Evolutionary conservation across 371 early-diverging fungal genomes (phyloP).

Genomic region (Rhizomucor pusillus): DNA sequence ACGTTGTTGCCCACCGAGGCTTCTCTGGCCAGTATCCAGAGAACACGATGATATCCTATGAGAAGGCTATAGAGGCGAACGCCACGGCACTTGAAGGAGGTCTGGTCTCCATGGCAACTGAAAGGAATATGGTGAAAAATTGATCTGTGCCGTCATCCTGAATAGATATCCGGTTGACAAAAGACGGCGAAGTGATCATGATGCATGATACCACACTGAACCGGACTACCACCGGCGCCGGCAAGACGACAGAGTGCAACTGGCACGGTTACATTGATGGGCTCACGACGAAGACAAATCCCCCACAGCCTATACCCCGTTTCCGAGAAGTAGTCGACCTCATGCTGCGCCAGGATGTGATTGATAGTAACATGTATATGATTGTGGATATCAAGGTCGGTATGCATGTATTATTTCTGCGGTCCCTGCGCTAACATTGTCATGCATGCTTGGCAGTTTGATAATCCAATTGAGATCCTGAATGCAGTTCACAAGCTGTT

Average conservation of each 20-base stretch:
- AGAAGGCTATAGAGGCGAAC: constrained; percentile 54
- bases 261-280: constrained; percentile 62
- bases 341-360: constrained; percentile 42
- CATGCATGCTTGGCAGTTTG: constrained; percentile 25
- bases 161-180: constrained; percentile 58
- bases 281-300: constrained; percentile 47
- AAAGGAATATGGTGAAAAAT: constrained; percentile 4
- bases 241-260: constrained; percentile 41
- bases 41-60: constrained; percentile 60
- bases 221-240: constrained; percentile 59
- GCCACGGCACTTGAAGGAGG: constrained; percentile 64
- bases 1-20: constrained; percentile 54
- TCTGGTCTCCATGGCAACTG: constrained; percentile 9
- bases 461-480: constrained; percentile 48
- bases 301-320: constrained; percentile 49
- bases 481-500: constrained; percentile 34
- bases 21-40: constrained; percentile 61
- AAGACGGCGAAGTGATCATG: constrained; percentile 62
- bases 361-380: constrained; percentile 45
- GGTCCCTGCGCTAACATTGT: neutral
- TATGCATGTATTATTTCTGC: neutral
- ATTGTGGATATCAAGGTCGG: constrained; percentile 67
- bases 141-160: neutral
- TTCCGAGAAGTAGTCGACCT: constrained; percentile 58
- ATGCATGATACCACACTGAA: constrained; percentile 62